These are phyloP conservation scores for Septoria linicola DNA, from an alignment of 2,329 filamentous ascomycete species.

Conservation along the genomic window DNA sequence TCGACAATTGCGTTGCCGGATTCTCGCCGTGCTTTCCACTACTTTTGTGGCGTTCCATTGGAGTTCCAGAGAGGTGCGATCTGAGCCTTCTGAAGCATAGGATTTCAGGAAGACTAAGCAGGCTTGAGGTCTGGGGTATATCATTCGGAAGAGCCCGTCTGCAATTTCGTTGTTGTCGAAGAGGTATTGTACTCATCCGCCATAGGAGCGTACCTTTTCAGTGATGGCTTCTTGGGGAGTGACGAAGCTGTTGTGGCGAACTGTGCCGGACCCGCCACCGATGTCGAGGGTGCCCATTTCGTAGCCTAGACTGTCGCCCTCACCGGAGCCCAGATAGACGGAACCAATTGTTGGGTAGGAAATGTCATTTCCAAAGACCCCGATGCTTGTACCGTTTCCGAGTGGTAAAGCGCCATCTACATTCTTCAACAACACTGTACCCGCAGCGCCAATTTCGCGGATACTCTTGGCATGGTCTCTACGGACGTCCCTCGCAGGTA, in stretches of 20 bases:
- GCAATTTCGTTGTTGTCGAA: conserved; percentile 45
- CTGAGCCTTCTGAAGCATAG: conserved; percentile 48
- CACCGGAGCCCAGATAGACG: conserved; percentile 31
- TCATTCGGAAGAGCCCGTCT: too few relatives aligned
- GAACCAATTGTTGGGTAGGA: conserved; percentile 51
- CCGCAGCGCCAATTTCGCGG: conserved; percentile 43
- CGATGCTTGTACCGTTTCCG: conserved; percentile 50
- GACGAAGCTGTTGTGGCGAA: conserved; percentile 42
- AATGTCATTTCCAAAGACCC: conserved; percentile 53
- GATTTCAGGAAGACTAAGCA: conserved; percentile 61
- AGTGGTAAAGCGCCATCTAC: conserved; percentile 52
- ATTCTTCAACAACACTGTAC: conserved; percentile 52
- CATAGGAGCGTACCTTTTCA: conserved; percentile 26
- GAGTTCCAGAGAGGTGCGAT: conserved; percentile 42
- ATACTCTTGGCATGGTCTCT: conserved; percentile 40
- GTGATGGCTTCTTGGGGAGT: conserved; percentile 46
- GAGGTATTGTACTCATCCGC: conserved; percentile 53
- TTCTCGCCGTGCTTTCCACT: conserved; percentile 38
- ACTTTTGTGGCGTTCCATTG: conserved; percentile 46
- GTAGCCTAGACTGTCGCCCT: conserved; percentile 32
- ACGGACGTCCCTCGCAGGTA: conserved; percentile 40
- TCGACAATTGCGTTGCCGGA: conserved; percentile 17
- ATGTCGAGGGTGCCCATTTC: conserved; percentile 46
- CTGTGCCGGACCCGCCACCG: conserved; percentile 46
- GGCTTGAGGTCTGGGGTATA: conserved; percentile 50